Evolutionary conservation across 441 rosid species (phyloP).

Genomic region (Jatropha multifida): DNA sequence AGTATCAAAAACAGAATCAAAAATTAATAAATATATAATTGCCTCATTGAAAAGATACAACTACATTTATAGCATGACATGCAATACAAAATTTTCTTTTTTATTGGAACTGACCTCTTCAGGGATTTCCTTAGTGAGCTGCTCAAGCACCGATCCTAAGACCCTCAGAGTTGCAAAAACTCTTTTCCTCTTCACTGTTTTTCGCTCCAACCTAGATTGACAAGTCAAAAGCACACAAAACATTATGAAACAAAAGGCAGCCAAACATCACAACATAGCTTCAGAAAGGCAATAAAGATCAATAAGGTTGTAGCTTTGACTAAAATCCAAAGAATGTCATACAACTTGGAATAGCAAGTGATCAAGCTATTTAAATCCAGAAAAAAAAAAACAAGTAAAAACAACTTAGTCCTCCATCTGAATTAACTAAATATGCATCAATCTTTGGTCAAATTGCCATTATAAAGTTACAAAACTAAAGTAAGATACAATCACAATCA

Average conservation of each 20-base stretch:
- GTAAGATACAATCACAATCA: neutral
- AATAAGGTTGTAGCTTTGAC: neutral
- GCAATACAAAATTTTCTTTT: slow-evolving; percentile 2
- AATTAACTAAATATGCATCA: neutral
- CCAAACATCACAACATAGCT: neutral
- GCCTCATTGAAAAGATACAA: neutral
- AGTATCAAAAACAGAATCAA: neutral
- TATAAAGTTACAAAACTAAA: neutral
- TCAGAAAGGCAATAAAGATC: neutral
- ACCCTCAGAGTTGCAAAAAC: slow-evolving; percentile 87
- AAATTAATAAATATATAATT: neutral
- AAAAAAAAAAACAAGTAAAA: neutral
- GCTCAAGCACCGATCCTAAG: slow-evolving; percentile 79
- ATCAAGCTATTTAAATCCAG: neutral
- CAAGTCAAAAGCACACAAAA: slow-evolving; percentile 16
- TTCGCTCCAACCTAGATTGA: slow-evolving; percentile 73
- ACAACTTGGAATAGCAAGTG: neutral
- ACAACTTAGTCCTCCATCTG: neutral
- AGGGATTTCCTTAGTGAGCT: slow-evolving; percentile 79
- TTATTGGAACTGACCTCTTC: slow-evolving; percentile 65
- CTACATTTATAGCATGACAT: neutral
- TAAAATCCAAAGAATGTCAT: neutral
- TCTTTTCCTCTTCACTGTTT: slow-evolving; percentile 77
- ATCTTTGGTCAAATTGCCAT: neutral
- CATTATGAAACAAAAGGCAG: neutral